These are phyloP conservation scores for Saccharomycopsis capsularis DNA, from an alignment of 805 yeast genomes.

Conservation along the genomic window DNA sequence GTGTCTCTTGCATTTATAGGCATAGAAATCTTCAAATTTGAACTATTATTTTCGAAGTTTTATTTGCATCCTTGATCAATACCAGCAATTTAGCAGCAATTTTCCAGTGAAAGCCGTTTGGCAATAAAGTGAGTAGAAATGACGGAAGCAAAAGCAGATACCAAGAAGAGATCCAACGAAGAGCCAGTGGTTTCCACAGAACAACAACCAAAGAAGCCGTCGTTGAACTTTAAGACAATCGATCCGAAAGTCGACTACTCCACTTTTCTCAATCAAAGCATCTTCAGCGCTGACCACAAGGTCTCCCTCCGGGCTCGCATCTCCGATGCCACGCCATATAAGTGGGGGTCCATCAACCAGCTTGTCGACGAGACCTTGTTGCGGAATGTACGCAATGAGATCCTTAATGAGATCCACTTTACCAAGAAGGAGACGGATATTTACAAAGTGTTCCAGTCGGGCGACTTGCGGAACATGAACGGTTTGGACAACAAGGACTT, in stretches of 20 bases:
- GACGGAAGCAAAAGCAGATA: too few relatives aligned
- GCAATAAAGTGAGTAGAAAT: too few relatives aligned
- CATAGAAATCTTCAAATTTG: too few relatives aligned
- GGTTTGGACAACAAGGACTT: slow-evolving; percentile 76
- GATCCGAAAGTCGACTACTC: slow-evolving; percentile 12
- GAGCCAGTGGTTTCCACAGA: too few relatives aligned
- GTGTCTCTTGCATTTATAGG: too few relatives aligned
- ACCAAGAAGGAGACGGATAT: slow-evolving; percentile 96
- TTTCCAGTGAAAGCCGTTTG: too few relatives aligned
- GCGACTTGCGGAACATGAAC: slow-evolving; percentile 84
- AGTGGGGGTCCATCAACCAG: slow-evolving; percentile 79
- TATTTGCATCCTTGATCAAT: too few relatives aligned
- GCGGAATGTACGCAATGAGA: slow-evolving; percentile 77
- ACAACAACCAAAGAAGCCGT: neutral
- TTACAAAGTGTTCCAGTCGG: slow-evolving; percentile 85
- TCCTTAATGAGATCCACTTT: slow-evolving; percentile 75
- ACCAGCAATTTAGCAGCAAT: too few relatives aligned
- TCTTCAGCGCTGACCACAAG: slow-evolving; percentile 40
- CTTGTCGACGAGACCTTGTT: slow-evolving; percentile 72
- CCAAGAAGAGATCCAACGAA: too few relatives aligned
- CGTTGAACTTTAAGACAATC: neutral
- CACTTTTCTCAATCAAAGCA: slow-evolving; percentile 25
- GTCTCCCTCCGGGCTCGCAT: slow-evolving; percentile 38
- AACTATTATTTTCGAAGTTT: too few relatives aligned
- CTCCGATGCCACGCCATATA: slow-evolving; percentile 62